A percentile compares a stretch with the other conserved stretches of the same genome.
Conservation (phyloP, 2,329 filamentous ascomycete genomes). For the Pseudogymnoascus sp. region DNA sequence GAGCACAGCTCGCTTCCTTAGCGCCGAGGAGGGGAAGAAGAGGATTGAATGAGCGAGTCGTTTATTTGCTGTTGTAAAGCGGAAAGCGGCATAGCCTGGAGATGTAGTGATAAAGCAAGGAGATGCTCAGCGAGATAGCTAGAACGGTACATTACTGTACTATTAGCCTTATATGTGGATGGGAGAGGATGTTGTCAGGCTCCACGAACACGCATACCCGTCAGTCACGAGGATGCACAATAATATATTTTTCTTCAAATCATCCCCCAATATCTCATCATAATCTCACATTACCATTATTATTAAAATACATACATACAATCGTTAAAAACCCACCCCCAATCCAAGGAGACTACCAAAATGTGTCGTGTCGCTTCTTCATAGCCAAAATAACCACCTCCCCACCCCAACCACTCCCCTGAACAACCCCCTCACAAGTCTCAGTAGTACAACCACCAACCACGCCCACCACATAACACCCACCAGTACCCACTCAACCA, state of each 20-base stretch:
- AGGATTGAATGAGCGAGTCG: conserved; percentile 62
- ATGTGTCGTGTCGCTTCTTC: not conserved
- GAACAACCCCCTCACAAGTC: conserved; percentile 55
- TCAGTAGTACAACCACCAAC: conserved; percentile 73
- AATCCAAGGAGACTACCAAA: not conserved
- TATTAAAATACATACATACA: conserved; percentile 6
- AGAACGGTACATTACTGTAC: not conserved
- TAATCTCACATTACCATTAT: conserved; percentile 5
- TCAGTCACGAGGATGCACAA: not conserved
- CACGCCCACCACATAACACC: conserved; percentile 92
- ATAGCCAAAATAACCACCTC: conserved; percentile 78
- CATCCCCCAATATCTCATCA: not conserved
- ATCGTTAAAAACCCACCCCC: not conserved
- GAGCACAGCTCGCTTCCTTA: conserved; percentile 73
- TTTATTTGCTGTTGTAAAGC: not conserved
- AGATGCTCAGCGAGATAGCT: not conserved
- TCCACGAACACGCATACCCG: not conserved
- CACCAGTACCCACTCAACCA: conserved; percentile 80
- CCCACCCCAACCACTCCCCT: conserved; percentile 50
- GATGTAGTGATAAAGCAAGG: not conserved
- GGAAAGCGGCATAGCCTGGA: not conserved
- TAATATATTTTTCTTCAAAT: not conserved
- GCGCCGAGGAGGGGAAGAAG: conserved; percentile 96
- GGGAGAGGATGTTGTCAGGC: not conserved
- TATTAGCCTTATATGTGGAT: not conserved